These are phyloP conservation scores for Phialocephala subalpina DNA, from an alignment of 2,329 filamentous ascomycete genomes.

Conservation along the genomic window DNA sequence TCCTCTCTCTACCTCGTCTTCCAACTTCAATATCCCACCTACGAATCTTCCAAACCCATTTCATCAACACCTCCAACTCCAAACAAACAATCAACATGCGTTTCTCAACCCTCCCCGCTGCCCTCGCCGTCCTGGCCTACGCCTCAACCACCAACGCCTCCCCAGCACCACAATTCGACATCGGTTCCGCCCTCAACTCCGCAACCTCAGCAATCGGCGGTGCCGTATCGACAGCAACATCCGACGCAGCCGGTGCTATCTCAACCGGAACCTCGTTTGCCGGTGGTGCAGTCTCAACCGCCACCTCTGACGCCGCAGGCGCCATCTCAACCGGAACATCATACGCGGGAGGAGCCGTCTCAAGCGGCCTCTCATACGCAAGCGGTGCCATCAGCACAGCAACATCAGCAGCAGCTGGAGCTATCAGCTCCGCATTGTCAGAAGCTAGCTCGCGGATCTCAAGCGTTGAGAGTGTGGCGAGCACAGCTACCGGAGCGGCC, in stretches of 20 bases:
- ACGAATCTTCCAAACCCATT: not conserved
- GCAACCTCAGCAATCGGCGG: conserved; percentile 8
- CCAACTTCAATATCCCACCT: not conserved
- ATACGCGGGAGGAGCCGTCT: conserved; percentile 13
- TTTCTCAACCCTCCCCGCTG: conserved; percentile 22
- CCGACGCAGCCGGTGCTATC: conserved; percentile 10
- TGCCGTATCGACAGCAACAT: conserved; percentile 10
- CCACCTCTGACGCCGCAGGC: not conserved
- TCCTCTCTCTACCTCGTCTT: not conserved
- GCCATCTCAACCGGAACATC: conserved; percentile 2
- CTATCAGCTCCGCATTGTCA: conserved; percentile 11
- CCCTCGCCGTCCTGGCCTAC: conserved; percentile 25
- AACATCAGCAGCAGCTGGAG: conserved; percentile 8
- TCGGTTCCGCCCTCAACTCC: conserved; percentile 1
- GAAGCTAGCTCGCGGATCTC: conserved; percentile 19
- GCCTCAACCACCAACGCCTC: conserved; percentile 5
- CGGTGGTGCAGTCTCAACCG: conserved; percentile 15
- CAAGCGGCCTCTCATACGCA: conserved; percentile 12
- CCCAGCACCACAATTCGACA: conserved; percentile 12
- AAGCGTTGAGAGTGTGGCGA: conserved; percentile 17
- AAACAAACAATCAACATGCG: conserved; percentile 26
- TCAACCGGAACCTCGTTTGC: conserved; percentile 9
- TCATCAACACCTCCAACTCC: not conserved
- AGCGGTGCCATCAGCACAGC: conserved; percentile 17
- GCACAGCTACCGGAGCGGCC: conserved; percentile 25